Percentiles rank a stretch among this genome's conserved stretches.
Conservation (phyloP, 106 monocot genomes). For the Triglochin maritima region DNA sequence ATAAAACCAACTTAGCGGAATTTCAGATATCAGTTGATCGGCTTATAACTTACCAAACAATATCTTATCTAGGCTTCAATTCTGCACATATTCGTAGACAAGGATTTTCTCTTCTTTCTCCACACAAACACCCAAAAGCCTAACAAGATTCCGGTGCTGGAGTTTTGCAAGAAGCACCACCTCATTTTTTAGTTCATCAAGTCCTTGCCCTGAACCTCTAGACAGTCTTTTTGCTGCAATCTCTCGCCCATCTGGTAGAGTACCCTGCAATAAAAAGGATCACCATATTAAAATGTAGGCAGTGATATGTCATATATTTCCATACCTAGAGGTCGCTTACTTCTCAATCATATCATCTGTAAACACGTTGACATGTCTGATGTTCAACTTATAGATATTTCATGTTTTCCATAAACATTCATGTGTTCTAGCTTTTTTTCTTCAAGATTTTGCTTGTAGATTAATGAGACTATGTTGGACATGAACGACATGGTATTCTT, state of each 20-base stretch:
- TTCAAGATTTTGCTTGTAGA: no score
- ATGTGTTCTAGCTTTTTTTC: no score
- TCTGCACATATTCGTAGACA: not conserved
- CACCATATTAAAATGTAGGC: not conserved
- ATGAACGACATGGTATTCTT: no score
- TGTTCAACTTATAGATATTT: no score
- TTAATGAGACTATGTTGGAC: no score
- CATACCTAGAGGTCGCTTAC: no score
- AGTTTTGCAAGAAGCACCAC: not conserved
- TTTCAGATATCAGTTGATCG: no score
- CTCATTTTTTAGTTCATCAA: not conserved
- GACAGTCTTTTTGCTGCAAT: not conserved
- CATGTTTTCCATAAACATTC: no score
- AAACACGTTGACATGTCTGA: not conserved
- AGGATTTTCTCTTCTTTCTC: not conserved
- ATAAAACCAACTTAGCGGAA: not conserved
- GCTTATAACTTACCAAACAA: not conserved
- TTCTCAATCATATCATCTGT: not conserved
- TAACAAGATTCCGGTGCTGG: not conserved
- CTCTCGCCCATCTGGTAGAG: not conserved
- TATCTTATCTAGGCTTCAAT: not conserved
- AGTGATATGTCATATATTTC: no score
- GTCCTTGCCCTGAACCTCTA: not conserved
- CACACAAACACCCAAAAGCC: not conserved
- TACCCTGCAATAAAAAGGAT: not conserved